phyloP scores from a whole-genome alignment of 2,329 filamentous ascomycete genomes.

The Gaeumannomyces sp. region DNA sequence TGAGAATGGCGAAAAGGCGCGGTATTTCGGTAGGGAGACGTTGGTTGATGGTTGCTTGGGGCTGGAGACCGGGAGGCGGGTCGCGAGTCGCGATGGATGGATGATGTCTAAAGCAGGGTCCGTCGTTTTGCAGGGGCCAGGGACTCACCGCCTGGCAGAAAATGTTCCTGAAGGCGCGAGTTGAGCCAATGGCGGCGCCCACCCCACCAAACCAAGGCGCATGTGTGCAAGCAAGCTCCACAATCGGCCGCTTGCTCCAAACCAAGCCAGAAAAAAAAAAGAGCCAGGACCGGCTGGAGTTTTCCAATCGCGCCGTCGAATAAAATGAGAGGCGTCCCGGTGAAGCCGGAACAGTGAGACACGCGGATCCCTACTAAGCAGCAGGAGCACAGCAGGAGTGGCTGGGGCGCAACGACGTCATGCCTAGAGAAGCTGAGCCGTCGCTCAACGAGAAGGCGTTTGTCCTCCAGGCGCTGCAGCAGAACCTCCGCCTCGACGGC shows the following conservation, averaged over 20 bases:
- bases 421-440: slow-evolving; percentile 90
- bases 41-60: neutral
- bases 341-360: neutral
- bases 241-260: neutral
- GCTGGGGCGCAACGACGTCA: slow-evolving; percentile 30
- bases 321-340: neutral
- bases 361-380: neutral
- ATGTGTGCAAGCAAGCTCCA: neutral
- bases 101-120: neutral
- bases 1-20: neutral
- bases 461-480: slow-evolving; percentile 71
- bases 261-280: neutral
- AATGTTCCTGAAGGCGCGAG: neutral
- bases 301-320: neutral
- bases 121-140: neutral
- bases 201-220: neutral
- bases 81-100: neutral
- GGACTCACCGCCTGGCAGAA: slow-evolving; percentile 19
- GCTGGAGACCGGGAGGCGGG: neutral
- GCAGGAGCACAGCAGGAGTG: too few relatives aligned
- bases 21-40: neutral
- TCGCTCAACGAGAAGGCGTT: slow-evolving; percentile 87
- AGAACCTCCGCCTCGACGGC: slow-evolving; percentile 78
- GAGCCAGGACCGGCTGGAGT: neutral
- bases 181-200: neutral